Conservation (phyloP, 176 grass and related monocot genomes). For the Avena atlantica region DNA sequence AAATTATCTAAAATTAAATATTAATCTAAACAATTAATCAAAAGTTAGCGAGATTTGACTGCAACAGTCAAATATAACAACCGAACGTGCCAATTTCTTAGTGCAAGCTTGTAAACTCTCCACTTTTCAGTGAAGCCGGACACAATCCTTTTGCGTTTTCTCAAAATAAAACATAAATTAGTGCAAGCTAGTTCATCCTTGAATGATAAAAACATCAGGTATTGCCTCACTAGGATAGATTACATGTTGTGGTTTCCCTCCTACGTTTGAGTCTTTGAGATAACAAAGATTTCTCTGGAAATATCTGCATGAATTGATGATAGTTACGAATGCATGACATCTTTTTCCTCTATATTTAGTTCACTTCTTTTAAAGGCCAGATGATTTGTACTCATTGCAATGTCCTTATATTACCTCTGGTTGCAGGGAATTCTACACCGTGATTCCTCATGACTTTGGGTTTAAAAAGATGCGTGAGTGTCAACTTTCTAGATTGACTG, state of each 20-base stretch:
- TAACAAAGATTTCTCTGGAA: slow-evolving; percentile 22
- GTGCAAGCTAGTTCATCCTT: slow-evolving; percentile 20
- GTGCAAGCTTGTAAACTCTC: neutral
- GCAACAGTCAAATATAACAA: neutral
- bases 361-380: neutral
- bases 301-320: slow-evolving; percentile 31
- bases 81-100: neutral
- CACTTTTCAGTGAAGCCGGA: neutral
- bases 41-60: neutral
- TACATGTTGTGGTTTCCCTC: neutral
- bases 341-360: neutral
- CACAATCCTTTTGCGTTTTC: neutral
- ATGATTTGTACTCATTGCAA: slow-evolving; percentile 16
- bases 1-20: neutral
- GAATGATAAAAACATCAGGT: neutral
- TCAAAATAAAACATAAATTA: neutral
- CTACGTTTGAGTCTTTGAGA: slow-evolving; percentile 13
- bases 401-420: slow-evolving; percentile 25
- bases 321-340: neutral
- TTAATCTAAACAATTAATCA: neutral
- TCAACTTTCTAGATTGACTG: slow-evolving; percentile 40
- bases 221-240: slow-evolving; percentile 17
- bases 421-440: slow-evolving; percentile 69
- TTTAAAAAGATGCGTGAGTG: slow-evolving; percentile 91
- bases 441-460: slow-evolving; percentile 99